Percentiles rank a stretch among this genome's conserved stretches.
Evolutionary conservation across 768 basidiomycete species (phyloP).

Genomic region (Lactifluus echinatus): DNA sequence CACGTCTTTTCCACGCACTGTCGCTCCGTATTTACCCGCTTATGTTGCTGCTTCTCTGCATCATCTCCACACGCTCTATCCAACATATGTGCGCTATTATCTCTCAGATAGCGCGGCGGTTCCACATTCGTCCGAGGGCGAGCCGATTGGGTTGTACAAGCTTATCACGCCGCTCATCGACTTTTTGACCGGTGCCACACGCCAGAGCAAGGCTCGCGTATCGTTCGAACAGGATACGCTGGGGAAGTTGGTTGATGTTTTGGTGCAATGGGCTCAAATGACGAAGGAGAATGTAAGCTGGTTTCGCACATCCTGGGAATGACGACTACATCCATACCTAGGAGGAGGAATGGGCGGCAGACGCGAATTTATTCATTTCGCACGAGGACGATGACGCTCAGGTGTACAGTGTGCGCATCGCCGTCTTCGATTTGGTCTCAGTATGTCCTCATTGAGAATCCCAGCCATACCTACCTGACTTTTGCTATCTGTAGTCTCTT

Average conservation of each 20-base stretch:
- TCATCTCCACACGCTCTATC: slow-evolving; percentile 51
- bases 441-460: slow-evolving; percentile 34
- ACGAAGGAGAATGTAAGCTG: slow-evolving; percentile 75
- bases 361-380: slow-evolving; percentile 87
- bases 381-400: slow-evolving; percentile 92
- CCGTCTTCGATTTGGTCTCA: slow-evolving; percentile 74
- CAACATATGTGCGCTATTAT: slow-evolving; percentile 55
- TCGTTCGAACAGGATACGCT: slow-evolving; percentile 53
- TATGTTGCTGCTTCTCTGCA: slow-evolving; percentile 50
- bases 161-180: slow-evolving; percentile 76
- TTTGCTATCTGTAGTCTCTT: slow-evolving; percentile 37
- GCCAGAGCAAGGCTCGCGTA: slow-evolving; percentile 54
- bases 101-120: slow-evolving; percentile 44
- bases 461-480: neutral
- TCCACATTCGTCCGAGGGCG: slow-evolving; percentile 68
- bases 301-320: neutral
- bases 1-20: slow-evolving; percentile 69
- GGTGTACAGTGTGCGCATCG: slow-evolving; percentile 71
- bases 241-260: slow-evolving; percentile 39
- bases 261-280: slow-evolving; percentile 77
- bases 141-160: slow-evolving; percentile 64
- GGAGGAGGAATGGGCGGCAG: slow-evolving; percentile 87
- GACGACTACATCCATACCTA: slow-evolving; percentile 26
- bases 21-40: slow-evolving; percentile 53
- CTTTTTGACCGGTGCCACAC: slow-evolving; percentile 57